Base-by-base conservation (phyloP, 257 asterid species). In the Fraxinus excelsior region DNA sequence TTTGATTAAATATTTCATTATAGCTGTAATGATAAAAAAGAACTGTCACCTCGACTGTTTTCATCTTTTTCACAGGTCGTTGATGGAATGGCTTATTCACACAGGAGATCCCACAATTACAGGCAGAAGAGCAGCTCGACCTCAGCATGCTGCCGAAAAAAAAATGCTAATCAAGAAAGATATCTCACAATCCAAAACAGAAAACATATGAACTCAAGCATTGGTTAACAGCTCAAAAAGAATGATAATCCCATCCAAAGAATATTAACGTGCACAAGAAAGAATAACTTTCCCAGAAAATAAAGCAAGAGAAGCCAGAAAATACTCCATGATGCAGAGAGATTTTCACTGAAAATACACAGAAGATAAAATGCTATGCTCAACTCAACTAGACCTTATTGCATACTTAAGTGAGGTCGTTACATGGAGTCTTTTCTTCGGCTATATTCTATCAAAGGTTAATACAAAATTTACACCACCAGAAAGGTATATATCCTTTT, bases 81-180 rank as follows among this genome's bases (percentile, higher is more conserved):
- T 88, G 96, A 67, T 95, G 97, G 84, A 95, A 93, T 70, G 99
- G 97, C 85, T 90, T 95, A 84, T 95, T 95, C 77, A 91, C 76
- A 81, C 98, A 95, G 35, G 94, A 82, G 85, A 78, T 78, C 83
- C 97, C 98, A 86, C 99, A 93, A 80, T 93, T 87, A 87, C 99
- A 95, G 73, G 86, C 89, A 35, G 94, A 87, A 67, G 97, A 89
- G 87, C 99, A 95, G 90, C 96, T 87, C 73, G 97, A 93, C 92
- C 84, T 85, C 77, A 95, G 86, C 92, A 91, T 83, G 78, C 98
- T 95, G 90, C 62, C 4, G 0, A 42, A 79, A 76, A 44, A 73
- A 83, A 67, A 83, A 37, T 21, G 72, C 64, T 53, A 79, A 79
- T 80, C 77, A 85, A 68, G 73, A 37, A 71, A 74, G 38, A 80